These are phyloP conservation scores for Blastobotrys indianensis DNA, from an alignment of 1,139 yeast genomes.

Conservation along the genomic window DNA sequence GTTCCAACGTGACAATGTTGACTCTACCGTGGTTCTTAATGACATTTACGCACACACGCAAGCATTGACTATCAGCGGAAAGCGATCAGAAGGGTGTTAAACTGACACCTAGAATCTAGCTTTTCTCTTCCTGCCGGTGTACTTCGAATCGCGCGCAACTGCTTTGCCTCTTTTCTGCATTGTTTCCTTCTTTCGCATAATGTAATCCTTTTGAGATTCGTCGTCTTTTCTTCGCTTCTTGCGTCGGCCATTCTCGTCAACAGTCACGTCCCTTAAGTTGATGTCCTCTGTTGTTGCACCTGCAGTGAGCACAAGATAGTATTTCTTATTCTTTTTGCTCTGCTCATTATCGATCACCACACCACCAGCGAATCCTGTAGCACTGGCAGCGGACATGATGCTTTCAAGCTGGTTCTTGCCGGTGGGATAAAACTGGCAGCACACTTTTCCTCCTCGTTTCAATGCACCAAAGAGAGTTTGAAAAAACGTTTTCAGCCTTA, in stretches of 20 bases:
- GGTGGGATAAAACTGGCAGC: conserved; percentile 93
- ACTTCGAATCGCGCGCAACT: conserved; percentile 86
- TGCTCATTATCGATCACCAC: conserved; percentile 91
- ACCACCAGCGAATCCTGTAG: conserved; percentile 96
- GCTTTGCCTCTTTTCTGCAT: conserved; percentile 86
- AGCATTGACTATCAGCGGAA: too few species aligned
- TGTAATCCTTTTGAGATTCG: conserved; percentile 76
- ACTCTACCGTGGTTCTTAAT: too few species aligned
- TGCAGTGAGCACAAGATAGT: conserved; percentile 83
- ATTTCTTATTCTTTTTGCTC: conserved; percentile 83
- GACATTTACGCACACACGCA: too few species aligned
- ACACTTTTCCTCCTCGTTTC: conserved; percentile 93
- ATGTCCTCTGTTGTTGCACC: conserved; percentile 63
- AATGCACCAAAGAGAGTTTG: conserved; percentile 80
- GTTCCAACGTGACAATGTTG: too few species aligned
- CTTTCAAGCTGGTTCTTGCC: conserved; percentile 78
- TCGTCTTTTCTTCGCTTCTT: conserved; percentile 47
- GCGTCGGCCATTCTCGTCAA: conserved; percentile 52
- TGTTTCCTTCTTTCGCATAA: conserved; percentile 85
- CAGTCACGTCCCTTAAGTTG: conserved; percentile 72
- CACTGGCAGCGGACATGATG: conserved; percentile 78
- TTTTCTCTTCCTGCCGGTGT: conserved; percentile 89
- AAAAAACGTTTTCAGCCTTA: conserved; percentile 74
- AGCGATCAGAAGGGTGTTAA: background rate
- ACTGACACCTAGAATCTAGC: conserved; percentile 53